Percentiles rank a stretch among this genome's conserved stretches.
Conservation (phyloP, 495 filamentous ascomycete genomes). For the Margaritispora aquatica region DNA sequence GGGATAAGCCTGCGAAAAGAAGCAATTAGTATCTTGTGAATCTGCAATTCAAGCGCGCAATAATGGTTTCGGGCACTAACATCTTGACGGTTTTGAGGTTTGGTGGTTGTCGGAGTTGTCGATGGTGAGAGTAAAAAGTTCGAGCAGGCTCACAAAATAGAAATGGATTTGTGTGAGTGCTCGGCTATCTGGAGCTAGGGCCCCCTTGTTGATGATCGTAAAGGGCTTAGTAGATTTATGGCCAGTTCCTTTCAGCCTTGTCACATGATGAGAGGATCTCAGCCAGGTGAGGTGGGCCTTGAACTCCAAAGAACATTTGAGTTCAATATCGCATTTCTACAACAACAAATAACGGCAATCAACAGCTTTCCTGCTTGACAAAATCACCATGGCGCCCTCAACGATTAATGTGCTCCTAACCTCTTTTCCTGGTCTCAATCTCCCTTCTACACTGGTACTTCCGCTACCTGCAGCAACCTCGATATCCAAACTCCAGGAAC, state of each 20-base stretch:
- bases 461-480: slow-evolving; percentile 59
- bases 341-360: not conserved
- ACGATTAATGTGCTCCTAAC: slow-evolving; percentile 78
- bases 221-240: no score
- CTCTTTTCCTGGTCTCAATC: slow-evolving; percentile 72
- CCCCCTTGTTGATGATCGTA: no score
- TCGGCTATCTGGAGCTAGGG: not conserved
- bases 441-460: slow-evolving; percentile 71
- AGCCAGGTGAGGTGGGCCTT: no score
- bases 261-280: not conserved
- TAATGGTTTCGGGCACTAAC: slow-evolving; percentile 17
- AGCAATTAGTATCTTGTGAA: not conserved
- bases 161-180: not conserved
- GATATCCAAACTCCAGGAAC: slow-evolving; percentile 57
- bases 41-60: not conserved
- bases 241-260: not conserved
- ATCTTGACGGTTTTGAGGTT: slow-evolving; percentile 45
- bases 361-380: no score
- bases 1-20: slow-evolving; percentile 75
- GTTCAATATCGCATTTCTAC: no score
- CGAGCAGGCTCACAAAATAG: not conserved
- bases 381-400: slow-evolving; percentile 35
- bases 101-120: not conserved
- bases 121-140: slow-evolving; percentile 7
- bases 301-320: no score